A percentile compares a stretch with the other conserved stretches of the same genome.
Evolutionary conservation across 2,329 filamentous ascomycete genomes (phyloP).

Genomic region (Aspergillus chevalieri): DNA sequence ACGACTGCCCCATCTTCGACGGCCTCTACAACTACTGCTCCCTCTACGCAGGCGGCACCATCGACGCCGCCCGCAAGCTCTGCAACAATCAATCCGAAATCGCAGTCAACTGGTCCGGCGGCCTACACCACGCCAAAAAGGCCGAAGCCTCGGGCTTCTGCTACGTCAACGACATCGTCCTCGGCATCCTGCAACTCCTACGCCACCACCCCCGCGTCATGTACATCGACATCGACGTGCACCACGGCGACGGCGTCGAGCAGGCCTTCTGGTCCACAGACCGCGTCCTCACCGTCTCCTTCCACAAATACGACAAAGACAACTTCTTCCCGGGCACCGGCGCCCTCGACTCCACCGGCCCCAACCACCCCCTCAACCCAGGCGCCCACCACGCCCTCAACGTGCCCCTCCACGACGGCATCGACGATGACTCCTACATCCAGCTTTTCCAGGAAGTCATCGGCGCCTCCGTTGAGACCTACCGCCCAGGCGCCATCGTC

Average conservation of each 20-base stretch:
- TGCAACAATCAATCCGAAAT: slow-evolving; percentile 84
- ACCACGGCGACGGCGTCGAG: slow-evolving; percentile 86
- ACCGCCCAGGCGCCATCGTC: slow-evolving; percentile 84
- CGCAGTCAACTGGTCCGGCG: slow-evolving; percentile 95
- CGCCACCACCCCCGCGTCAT: slow-evolving; percentile 76
- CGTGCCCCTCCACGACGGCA: slow-evolving; percentile 82
- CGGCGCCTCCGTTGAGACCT: slow-evolving; percentile 69
- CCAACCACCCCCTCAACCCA: slow-evolving; percentile 72
- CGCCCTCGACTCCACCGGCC: slow-evolving; percentile 77
- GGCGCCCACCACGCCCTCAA: slow-evolving; percentile 88
- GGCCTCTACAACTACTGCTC: slow-evolving; percentile 93
- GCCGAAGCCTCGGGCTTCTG: slow-evolving; percentile 92
- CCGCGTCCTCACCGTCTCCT: slow-evolving; percentile 85
- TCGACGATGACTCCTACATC: slow-evolving; percentile 84
- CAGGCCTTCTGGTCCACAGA: slow-evolving; percentile 87
- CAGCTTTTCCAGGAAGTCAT: slow-evolving; percentile 79
- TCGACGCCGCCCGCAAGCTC: slow-evolving; percentile 86
- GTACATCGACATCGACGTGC: slow-evolving; percentile 92
- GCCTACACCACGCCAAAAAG: slow-evolving; percentile 93
- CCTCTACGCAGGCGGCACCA: slow-evolving; percentile 81
- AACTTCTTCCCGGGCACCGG: slow-evolving; percentile 88
- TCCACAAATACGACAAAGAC: slow-evolving; percentile 88
- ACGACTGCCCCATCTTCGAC: slow-evolving; percentile 94
- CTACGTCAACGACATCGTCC: slow-evolving; percentile 97
- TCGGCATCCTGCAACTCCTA: slow-evolving; percentile 83